Percentiles rank a stretch among this genome's conserved stretches.
phyloP scores from a whole-genome alignment of 768 basidiomycete species.

The Symmetrospora coprosmae region DNA sequence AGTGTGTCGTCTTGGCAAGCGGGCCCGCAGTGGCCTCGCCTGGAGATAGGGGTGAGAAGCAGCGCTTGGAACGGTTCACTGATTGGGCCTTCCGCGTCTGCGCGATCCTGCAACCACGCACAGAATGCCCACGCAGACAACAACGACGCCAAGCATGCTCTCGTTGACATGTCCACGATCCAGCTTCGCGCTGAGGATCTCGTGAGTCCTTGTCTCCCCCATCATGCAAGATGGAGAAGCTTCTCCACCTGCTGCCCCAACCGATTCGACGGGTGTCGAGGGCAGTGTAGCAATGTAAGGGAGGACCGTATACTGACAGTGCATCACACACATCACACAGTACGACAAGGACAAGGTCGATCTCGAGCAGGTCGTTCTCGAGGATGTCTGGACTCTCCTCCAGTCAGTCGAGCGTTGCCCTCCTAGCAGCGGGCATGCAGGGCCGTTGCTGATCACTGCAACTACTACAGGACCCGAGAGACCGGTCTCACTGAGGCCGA shows the following conservation, averaged over 20 bases:
- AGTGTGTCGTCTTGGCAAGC: not conserved
- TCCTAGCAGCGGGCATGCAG: not conserved
- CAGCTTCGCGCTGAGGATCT: slow-evolving; percentile 83
- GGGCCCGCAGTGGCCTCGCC: not conserved
- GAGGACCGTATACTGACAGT: not conserved
- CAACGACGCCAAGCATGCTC: slow-evolving; percentile 43
- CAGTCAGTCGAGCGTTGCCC: slow-evolving; percentile 40
- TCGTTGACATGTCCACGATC: slow-evolving; percentile 78
- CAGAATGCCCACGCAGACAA: slow-evolving; percentile 27
- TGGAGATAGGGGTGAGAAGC: not conserved
- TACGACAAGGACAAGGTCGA: slow-evolving; percentile 99
- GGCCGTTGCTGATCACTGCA: not conserved
- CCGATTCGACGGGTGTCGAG: not conserved
- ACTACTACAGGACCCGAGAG: slow-evolving; percentile 48
- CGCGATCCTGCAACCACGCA: not conserved
- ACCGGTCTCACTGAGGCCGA: slow-evolving; percentile 63
- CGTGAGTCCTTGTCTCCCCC: slow-evolving; percentile 9
- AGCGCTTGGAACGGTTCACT: not conserved
- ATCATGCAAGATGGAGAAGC: slow-evolving; percentile 12
- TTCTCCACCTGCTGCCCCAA: not conserved
- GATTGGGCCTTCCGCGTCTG: too few species aligned
- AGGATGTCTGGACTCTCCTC: slow-evolving; percentile 89
- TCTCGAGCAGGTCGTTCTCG: slow-evolving; percentile 87
- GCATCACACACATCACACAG: not conserved
- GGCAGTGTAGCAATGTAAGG: not conserved